These are phyloP conservation scores for Eimeria falciformis DNA, from an alignment of 169 alveolate genomes.

Conservation along the genomic window DNA sequence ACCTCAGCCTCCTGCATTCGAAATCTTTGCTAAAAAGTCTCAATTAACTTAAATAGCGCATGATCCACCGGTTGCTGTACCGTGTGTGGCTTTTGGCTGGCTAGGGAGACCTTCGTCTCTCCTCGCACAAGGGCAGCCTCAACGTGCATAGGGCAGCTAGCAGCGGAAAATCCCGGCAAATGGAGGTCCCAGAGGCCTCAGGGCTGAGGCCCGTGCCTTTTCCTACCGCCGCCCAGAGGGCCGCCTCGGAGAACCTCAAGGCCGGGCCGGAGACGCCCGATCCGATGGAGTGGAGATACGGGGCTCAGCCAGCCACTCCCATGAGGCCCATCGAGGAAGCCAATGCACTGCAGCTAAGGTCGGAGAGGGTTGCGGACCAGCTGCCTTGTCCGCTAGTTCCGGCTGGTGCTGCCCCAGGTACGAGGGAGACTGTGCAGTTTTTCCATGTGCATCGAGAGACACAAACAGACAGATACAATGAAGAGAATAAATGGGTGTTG, in stretches of 20 bases:
- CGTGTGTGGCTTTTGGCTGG: too few species aligned
- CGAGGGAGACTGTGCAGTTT: neutral
- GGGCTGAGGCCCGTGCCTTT: slow-evolving; percentile 1
- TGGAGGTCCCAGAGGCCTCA: neutral
- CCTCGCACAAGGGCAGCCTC: too few species aligned
- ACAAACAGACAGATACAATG: neutral
- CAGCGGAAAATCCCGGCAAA: too few species aligned
- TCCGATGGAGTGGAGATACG: neutral
- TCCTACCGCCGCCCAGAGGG: neutral
- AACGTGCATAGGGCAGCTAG: too few species aligned
- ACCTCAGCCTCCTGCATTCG: too few species aligned
- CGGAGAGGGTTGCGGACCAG: neutral
- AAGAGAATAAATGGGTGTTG: too few species aligned
- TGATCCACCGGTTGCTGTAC: too few species aligned
- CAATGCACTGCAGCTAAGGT: neutral
- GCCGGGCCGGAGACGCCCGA: neutral
- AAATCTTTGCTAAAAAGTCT: too few species aligned
- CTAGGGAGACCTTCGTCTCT: too few species aligned
- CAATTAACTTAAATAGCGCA: too few species aligned
- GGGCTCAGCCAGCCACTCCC: neutral
- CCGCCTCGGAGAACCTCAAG: neutral
- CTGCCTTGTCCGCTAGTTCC: neutral
- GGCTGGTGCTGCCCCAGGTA: neutral
- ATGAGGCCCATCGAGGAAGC: neutral
- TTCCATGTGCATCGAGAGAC: neutral